Percentiles rank a stretch among this genome's conserved stretches.
Conservation (phyloP, 1,284 basidiomycete species). For the Trametes polyzona region DNA sequence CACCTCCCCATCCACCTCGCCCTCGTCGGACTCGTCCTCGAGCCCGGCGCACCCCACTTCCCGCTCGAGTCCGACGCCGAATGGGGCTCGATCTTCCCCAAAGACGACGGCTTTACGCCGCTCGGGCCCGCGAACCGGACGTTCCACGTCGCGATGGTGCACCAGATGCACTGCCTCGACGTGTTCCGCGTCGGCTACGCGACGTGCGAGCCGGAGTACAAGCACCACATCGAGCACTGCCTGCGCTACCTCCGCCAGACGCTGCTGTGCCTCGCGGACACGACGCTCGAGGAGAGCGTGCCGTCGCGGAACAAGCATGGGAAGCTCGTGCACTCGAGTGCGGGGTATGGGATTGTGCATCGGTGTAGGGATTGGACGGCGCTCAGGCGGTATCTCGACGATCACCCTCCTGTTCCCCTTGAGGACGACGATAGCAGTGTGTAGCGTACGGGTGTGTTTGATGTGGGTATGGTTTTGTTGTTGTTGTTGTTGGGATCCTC, state of each 20-base stretch:
- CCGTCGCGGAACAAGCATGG: slow-evolving; percentile 21
- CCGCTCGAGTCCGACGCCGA: too few relatives aligned
- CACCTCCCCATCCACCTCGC: slow-evolving; percentile 19
- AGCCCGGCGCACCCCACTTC: slow-evolving; percentile 12
- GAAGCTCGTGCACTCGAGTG: slow-evolving; percentile 14
- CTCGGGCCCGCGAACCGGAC: slow-evolving; percentile 35
- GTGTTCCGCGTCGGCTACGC: slow-evolving; percentile 26
- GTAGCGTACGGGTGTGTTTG: too few relatives aligned
- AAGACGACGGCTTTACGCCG: slow-evolving; percentile 41
- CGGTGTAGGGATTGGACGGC: slow-evolving; percentile 41
- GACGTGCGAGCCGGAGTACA: slow-evolving; percentile 24
- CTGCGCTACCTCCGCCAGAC: slow-evolving; percentile 44
- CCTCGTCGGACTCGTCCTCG: slow-evolving; percentile 11
- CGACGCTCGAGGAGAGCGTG: slow-evolving; percentile 42
- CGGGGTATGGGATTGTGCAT: slow-evolving; percentile 27
- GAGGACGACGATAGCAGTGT: too few relatives aligned
- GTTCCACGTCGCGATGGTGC: slow-evolving; percentile 27
- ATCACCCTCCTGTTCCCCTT: not conserved
- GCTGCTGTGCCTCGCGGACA: slow-evolving; percentile 43
- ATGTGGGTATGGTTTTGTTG: too few relatives aligned
- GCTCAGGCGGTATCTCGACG: slow-evolving; percentile 5
- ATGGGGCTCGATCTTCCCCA: too few relatives aligned
- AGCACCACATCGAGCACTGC: slow-evolving; percentile 43
- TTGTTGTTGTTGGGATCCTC: not conserved
- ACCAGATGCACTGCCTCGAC: slow-evolving; percentile 34